Evolutionary conservation across 345 rosid species (phyloP).

Genomic region (Euphorbia tirucalli): DNA sequence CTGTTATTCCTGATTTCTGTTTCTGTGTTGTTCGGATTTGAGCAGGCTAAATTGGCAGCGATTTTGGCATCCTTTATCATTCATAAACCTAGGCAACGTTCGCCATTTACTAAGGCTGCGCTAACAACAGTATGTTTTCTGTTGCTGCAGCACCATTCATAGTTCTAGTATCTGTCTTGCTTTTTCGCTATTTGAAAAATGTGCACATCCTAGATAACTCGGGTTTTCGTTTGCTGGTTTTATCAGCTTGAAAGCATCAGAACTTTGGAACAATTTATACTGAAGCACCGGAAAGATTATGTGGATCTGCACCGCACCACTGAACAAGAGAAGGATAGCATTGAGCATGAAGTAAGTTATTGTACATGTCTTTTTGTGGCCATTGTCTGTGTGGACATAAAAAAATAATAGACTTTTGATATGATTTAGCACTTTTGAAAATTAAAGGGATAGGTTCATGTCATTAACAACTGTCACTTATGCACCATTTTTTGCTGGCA

Average conservation of each 20-base stretch:
- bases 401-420: too few species aligned
- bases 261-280: constrained; percentile 74
- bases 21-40: neutral
- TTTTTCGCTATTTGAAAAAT: neutral
- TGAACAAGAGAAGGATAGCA: constrained; percentile 26
- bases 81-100: constrained; percentile 62
- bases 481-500: neutral
- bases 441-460: neutral
- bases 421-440: neutral
- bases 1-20: neutral
- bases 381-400: neutral
- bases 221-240: neutral
- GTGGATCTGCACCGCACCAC: constrained; percentile 69
- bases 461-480: neutral
- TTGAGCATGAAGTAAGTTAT: constrained; percentile 80
- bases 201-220: neutral
- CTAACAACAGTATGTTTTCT: constrained; percentile 54
- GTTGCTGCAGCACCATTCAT: neutral
- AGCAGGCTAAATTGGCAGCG: constrained; percentile 68
- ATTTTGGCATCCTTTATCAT: constrained; percentile 85
- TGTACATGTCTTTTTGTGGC: constrained; percentile 5
- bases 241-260: constrained; percentile 67
- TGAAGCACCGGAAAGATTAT: constrained; percentile 65
- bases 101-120: constrained; percentile 65
- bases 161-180: neutral